A percentile compares a stretch with the other conserved stretches of the same genome.
phyloP scores from a whole-genome alignment of 2,329 filamentous ascomycete species.

The Microdochium nivale region DNA sequence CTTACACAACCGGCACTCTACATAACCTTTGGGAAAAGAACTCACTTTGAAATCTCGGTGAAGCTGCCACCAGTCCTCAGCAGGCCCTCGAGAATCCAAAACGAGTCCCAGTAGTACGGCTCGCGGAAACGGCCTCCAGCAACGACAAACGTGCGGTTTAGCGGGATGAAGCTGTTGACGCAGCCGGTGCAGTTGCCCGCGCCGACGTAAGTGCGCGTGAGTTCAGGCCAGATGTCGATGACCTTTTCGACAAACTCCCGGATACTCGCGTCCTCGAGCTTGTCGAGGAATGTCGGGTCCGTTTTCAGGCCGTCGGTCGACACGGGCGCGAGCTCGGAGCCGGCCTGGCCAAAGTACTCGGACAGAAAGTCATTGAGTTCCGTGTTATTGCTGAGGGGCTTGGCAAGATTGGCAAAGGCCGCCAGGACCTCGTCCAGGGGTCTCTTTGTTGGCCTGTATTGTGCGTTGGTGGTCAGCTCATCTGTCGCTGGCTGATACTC shows the following conservation, averaged over 20 bases:
- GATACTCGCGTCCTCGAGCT: conserved; percentile 48
- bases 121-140: conserved; percentile 64
- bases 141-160: conserved; percentile 62
- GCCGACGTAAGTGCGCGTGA: conserved; percentile 51
- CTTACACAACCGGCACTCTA: background rate
- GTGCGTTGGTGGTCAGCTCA: too few species aligned
- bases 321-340: conserved; percentile 51
- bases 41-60: conserved; percentile 44
- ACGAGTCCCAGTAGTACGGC: conserved; percentile 65
- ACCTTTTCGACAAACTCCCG: conserved; percentile 54
- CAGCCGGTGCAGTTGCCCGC: conserved; percentile 47
- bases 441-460: conserved; percentile 45
- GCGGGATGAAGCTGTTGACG: conserved; percentile 55
- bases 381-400: conserved; percentile 55
- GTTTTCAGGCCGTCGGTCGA: conserved; percentile 41
- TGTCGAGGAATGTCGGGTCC: conserved; percentile 47
- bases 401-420: conserved; percentile 49
- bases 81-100: conserved; percentile 59
- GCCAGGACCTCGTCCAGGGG: conserved; percentile 51
- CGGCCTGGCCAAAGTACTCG: conserved; percentile 55
- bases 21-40: background rate
- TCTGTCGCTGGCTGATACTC: too few species aligned
- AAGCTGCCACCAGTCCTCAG: conserved; percentile 57
- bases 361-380: conserved; percentile 52
- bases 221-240: conserved; percentile 61